phyloP scores from a whole-genome alignment of 2,329 filamentous ascomycete genomes.

The Coniochaeta sp. region DNA sequence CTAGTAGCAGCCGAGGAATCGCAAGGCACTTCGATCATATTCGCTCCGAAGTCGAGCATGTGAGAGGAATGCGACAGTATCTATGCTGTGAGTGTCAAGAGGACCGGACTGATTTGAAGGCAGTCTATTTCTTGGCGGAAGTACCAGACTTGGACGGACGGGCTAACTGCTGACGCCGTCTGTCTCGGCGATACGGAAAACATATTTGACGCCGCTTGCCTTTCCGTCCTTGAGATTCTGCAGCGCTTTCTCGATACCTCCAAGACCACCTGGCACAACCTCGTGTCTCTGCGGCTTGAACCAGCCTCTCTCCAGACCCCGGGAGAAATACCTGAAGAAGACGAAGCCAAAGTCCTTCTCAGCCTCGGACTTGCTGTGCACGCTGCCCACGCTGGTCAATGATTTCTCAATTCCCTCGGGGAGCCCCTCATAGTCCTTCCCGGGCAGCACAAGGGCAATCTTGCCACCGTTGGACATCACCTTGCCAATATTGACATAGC shows the following conservation, averaged over 20 bases:
- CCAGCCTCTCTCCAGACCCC: constrained; percentile 38
- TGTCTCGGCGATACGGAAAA: constrained; percentile 36
- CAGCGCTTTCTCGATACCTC: constrained; percentile 44
- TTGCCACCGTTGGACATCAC: constrained; percentile 30
- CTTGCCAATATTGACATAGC: constrained; percentile 33
- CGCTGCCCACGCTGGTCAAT: constrained; percentile 19
- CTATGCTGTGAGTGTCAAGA: not conserved
- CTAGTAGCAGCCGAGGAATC: not conserved
- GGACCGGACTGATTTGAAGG: not conserved
- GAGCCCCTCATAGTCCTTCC: constrained; percentile 16
- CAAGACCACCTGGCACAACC: constrained; percentile 45
- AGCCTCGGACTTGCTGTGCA: constrained; percentile 18
- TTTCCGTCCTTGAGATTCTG: constrained; percentile 50
- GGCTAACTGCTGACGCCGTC: constrained; percentile 11
- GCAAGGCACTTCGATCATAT: not conserved
- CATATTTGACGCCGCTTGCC: constrained; percentile 58
- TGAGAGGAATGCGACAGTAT: not conserved
- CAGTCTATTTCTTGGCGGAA: not conserved
- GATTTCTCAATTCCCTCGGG: constrained; percentile 14
- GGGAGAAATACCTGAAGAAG: constrained; percentile 26
- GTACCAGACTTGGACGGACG: not conserved
- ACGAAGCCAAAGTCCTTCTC: constrained; percentile 23
- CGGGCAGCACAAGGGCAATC: constrained; percentile 30
- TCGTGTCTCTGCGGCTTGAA: constrained; percentile 42
- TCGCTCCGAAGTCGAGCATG: not conserved